Percentiles rank a stretch among this genome's conserved stretches.
These are phyloP conservation scores for Collariella sp. DNA, from an alignment of 495 filamentous ascomycete species.

Conservation along the genomic window DNA sequence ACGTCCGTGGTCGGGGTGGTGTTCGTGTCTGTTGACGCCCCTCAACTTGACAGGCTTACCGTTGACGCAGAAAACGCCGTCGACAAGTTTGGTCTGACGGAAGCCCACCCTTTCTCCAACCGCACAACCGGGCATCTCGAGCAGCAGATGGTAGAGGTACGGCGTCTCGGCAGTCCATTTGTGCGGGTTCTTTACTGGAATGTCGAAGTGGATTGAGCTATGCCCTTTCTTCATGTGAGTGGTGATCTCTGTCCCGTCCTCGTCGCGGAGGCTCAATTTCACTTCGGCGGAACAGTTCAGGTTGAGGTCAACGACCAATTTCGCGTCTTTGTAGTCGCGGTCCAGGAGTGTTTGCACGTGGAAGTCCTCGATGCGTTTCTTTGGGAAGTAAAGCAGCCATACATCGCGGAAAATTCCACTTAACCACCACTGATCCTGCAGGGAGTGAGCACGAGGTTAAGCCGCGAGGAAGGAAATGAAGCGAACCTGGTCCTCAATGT, in stretches of 20 bases:
- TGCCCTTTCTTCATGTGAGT: slow-evolving; percentile 12
- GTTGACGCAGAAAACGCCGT: slow-evolving; percentile 53
- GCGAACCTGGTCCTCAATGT: slow-evolving; percentile 56
- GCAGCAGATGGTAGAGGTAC: slow-evolving; percentile 46
- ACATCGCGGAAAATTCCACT: slow-evolving; percentile 66
- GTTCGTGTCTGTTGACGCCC: slow-evolving; percentile 63
- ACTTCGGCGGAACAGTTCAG: slow-evolving; percentile 28
- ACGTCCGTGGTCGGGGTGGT: slow-evolving; percentile 52
- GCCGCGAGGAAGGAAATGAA: background rate
- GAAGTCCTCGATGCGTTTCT: slow-evolving; percentile 50
- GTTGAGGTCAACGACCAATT: slow-evolving; percentile 40
- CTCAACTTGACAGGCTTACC: slow-evolving; percentile 51
- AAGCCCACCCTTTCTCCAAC: slow-evolving; percentile 52
- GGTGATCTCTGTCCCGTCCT: slow-evolving; percentile 19
- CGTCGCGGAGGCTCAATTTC: slow-evolving; percentile 29
- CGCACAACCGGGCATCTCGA: slow-evolving; percentile 33
- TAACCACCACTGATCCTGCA: slow-evolving; percentile 47
- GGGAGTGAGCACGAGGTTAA: background rate
- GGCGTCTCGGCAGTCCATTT: slow-evolving; percentile 69
- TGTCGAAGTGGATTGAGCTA: slow-evolving; percentile 15
- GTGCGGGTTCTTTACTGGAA: slow-evolving; percentile 35
- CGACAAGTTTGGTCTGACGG: slow-evolving; percentile 46
- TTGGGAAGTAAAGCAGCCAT: slow-evolving; percentile 53
- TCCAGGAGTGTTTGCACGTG: slow-evolving; percentile 49
- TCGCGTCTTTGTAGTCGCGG: slow-evolving; percentile 46